These are phyloP conservation scores for Sugiyamaella grinbergsii DNA, from an alignment of 1,139 yeast genomes.

Conservation along the genomic window DNA sequence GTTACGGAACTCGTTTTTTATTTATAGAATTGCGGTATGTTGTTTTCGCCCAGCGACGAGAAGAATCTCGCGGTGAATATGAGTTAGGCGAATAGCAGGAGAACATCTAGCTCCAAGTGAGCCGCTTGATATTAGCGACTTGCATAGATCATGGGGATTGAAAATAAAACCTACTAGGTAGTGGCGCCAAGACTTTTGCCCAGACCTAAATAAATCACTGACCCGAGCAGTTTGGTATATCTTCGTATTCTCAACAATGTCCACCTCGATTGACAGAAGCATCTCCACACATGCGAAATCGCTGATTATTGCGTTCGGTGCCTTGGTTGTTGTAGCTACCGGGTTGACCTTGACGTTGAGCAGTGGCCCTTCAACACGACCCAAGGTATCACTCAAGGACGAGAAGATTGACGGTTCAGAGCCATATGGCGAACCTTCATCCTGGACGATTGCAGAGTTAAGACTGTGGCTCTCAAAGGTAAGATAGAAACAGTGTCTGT, in stretches of 20 bases:
- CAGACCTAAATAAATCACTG: no score
- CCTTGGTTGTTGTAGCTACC: slow-evolving; percentile 35
- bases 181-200: no score
- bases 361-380: slow-evolving; percentile 16
- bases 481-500: slow-evolving; percentile 16
- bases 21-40: no score
- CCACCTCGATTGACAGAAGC: slow-evolving; percentile 30
- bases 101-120: not conserved
- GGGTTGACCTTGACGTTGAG: slow-evolving; percentile 29
- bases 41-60: no score
- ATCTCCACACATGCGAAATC: slow-evolving; percentile 28
- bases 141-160: not conserved
- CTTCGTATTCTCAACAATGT: slow-evolving; percentile 15
- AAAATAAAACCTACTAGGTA: no score
- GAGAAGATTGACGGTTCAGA: slow-evolving; percentile 23
- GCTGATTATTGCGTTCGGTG: slow-evolving; percentile 33
- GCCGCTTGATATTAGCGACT: slow-evolving; percentile 5
- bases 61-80: not conserved
- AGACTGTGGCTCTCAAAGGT: slow-evolving; percentile 31
- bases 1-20: no score
- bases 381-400: slow-evolving; percentile 19
- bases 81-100: not conserved
- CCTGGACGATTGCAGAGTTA: slow-evolving; percentile 33
- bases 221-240: no score
- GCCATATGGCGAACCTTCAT: slow-evolving; percentile 27